Base-by-base conservation (phyloP, 192 early-diverging fungal species). In the Geranomyces variabilis region DNA sequence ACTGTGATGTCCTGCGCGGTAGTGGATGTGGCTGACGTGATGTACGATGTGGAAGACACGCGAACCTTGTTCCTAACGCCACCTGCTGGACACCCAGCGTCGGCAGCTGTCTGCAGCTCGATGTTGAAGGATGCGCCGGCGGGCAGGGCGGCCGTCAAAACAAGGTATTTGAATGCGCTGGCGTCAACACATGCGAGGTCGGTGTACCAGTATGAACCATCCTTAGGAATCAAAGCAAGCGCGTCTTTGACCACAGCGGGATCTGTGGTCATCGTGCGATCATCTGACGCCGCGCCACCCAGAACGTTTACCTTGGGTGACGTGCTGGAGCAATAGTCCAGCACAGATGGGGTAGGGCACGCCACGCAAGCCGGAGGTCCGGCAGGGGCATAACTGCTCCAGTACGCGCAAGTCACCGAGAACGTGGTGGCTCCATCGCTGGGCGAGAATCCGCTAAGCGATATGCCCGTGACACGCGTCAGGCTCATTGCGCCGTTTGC, bases 81-180 rank as follows among this genome's bases (percentile, higher is more conserved):
- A 5, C 58, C 58, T 29, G 58, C 31, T 6, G 58, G 58, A 33
- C 58, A 60, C 3, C 58, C 12, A 17, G 58, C 58, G 15, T 6
- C 31, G 5, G 58, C 17, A 7, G 58, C 24, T 19, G 58, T 60
- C 17, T 60, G 58, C 5, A 60, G 2, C 58, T 60, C 58, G 58
- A 60, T 29, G 22, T 19, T 33, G 29, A 60, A 34, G 2, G 58
- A 28, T 19, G 12, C 24, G 5, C 21, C 31, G 5, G 58, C 31
- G 24, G 58, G 29, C 8, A 60, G 8, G 2, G 24, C 17, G 58
- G 29, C 31, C 7, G 12, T 3, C 9, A 60, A 8, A 19, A 60
- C 17, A 17, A 60, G 29, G 29, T 60, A 60, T 7, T 17, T 60
- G 31, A 29, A 60, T 7, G 28, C 24, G 8, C 9, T 19, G 8